Percentiles rank a stretch among this genome's conserved stretches.
phyloP scores from a whole-genome alignment of 371 early-diverging fungal genomes.

The Mucor indicus region DNA sequence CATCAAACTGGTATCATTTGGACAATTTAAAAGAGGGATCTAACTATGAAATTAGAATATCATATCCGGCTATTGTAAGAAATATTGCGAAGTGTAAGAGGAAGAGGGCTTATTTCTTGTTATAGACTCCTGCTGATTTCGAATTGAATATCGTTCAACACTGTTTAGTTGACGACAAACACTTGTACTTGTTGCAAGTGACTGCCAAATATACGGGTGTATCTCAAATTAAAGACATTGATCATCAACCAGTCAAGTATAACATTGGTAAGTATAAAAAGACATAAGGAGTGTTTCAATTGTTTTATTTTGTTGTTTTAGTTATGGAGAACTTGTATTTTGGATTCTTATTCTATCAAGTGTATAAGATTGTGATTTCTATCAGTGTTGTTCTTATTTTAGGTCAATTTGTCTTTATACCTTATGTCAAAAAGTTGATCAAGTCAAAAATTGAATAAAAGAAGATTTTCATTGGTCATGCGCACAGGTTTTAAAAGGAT shows the following conservation, averaged over 20 bases:
- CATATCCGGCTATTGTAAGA: conserved; percentile 44
- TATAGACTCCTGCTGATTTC: conserved; percentile 43
- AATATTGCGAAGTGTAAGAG: neutral
- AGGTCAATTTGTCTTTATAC: conserved; percentile 21
- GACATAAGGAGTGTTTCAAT: neutral
- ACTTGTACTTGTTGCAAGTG: conserved; percentile 10
- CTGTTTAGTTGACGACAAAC: conserved; percentile 7
- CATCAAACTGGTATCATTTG: conserved; percentile 17
- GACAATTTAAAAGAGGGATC: conserved; percentile 8
- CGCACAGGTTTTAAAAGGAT: no score
- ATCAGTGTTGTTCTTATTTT: conserved; percentile 5
- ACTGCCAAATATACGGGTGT: conserved; percentile 34
- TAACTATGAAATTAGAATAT: conserved; percentile 36
- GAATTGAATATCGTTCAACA: conserved; percentile 7
- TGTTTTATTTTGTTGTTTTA: neutral
- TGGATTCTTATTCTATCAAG: conserved; percentile 33
- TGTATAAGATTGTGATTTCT: conserved; percentile 25
- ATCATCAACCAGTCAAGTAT: conserved; percentile 19
- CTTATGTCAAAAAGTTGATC: conserved; percentile 4
- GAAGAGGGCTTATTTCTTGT: neutral
- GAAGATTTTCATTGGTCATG: no score
- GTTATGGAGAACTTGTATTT: conserved; percentile 26
- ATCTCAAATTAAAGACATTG: conserved; percentile 18
- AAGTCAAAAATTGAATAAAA: neutral
- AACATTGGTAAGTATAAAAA: conserved; percentile 27